A percentile compares a stretch with the other conserved stretches of the same genome.
Evolutionary conservation across 495 filamentous ascomycete genomes (phyloP).

Genomic region (Xylaria palmicola): DNA sequence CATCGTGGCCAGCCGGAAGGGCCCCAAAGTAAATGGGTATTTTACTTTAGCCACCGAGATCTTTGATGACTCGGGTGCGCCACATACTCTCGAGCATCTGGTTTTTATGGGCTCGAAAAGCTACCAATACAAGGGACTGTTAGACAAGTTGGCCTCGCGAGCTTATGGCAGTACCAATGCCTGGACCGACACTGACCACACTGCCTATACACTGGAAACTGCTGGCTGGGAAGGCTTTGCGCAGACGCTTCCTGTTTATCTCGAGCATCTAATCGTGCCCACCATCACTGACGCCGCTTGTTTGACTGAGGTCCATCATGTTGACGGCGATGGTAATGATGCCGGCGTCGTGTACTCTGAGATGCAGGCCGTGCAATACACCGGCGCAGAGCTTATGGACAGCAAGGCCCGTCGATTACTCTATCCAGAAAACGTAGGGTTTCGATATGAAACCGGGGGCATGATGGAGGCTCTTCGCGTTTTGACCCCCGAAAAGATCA

Average conservation of each 20-base stretch:
- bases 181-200: constrained; percentile 93
- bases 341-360: constrained; percentile 98
- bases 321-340: constrained; percentile 90
- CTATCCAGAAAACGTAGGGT: constrained; percentile 88
- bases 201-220: constrained; percentile 92
- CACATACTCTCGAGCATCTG: constrained; percentile 94
- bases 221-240: constrained; percentile 97
- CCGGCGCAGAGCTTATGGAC: constrained; percentile 77
- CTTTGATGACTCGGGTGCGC: constrained; percentile 91
- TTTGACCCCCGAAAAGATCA: constrained; percentile 83
- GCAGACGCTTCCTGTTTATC: constrained; percentile 89
- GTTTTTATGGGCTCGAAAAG: constrained; percentile 97
- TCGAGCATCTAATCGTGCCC: constrained; percentile 90
- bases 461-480: constrained; percentile 91
- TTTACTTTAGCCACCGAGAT: constrained; percentile 97
- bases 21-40: constrained; percentile 90
- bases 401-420: constrained; percentile 70
- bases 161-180: constrained; percentile 95
- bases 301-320: constrained; percentile 94
- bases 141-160: constrained; percentile 89
- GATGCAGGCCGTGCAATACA: constrained; percentile 95
- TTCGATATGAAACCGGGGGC: constrained; percentile 94
- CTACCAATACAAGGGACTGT: constrained; percentile 89
- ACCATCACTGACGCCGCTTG: constrained; percentile 90
- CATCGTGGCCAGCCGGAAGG: constrained; percentile 85